Evolutionary conservation across 2,329 filamentous ascomycete species (phyloP), one percentile per base, ranked within the genome.

Genomic region (Exophiala bonariae): DNA sequence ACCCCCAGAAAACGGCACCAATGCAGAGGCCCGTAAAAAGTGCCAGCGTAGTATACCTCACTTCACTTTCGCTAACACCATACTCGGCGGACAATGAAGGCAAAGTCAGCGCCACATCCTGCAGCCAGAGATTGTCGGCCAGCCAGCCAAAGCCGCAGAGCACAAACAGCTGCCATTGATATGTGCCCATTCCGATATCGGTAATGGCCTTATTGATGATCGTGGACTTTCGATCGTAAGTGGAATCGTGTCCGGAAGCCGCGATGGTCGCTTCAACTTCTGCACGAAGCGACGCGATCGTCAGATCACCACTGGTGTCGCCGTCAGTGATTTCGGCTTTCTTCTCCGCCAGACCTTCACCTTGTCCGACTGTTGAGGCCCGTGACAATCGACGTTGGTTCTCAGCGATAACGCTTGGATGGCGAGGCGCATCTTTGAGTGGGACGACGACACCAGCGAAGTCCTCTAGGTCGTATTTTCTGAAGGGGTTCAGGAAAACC

Each of bases 161-260:
- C n/a, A 88, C 67, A 62, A 75, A 76, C 1, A 76, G 64, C 61
- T 76, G 71, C 73, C 78, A 82, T 66, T 91, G 86, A 63, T 89
- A 90, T 65, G 75, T 75, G 7, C 49, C 49, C 46, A 95, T 95
- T 22, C 89, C 89, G 59, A 93, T 93, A 62, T 95, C 88, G 61
- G 89, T 83, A 44, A 95, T 81, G 19, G 89, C 89, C 63, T 86
- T 85, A 68, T 93, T 95, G 65, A 95, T 86, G 54, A 95, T 79
- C 61, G 86, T 87, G 14, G 84, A 83, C 64, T 87, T 89, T 57
- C 87, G 79, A 67, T 92, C 88, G 71, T 92, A 92, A 40, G 81
- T 77, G 2, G 82, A 82, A 71, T 85, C 81, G 57, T 77, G 73
- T n/a, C 75, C 77, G 6, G 71, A 71, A 20, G 76, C 69, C 10